A percentile compares a stretch with the other conserved stretches of the same genome.
These are phyloP conservation scores for Globisporangium heterothallicum DNA, from an alignment of 352 stramenopile species.

Conservation along the genomic window DNA sequence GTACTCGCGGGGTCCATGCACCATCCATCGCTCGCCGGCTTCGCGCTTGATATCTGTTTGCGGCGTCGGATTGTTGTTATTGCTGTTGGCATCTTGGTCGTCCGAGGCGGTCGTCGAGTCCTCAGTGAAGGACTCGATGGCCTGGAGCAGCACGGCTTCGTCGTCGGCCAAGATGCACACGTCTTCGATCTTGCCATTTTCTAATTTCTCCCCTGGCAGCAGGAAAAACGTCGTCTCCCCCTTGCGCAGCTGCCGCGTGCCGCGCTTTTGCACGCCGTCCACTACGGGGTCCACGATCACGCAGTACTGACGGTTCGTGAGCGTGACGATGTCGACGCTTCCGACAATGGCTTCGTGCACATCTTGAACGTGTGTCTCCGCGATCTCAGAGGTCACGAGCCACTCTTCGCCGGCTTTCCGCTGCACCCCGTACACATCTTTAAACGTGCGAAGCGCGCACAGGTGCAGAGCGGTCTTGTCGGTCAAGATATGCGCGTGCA, in stretches of 20 bases:
- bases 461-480: slow-evolving; percentile 61
- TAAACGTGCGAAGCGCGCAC: slow-evolving; percentile 63
- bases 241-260: slow-evolving; percentile 66
- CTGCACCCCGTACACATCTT: slow-evolving; percentile 62
- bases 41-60: slow-evolving; percentile 42
- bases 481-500: slow-evolving; percentile 62
- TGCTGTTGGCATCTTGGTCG: slow-evolving; percentile 8
- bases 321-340: slow-evolving; percentile 49
- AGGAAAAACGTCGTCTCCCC: slow-evolving; percentile 75
- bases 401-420: slow-evolving; percentile 76
- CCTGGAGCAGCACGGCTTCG: slow-evolving; percentile 73
- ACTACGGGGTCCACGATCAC: slow-evolving; percentile 72
- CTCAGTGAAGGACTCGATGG: slow-evolving; percentile 59
- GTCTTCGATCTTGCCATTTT: slow-evolving; percentile 58
- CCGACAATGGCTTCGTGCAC: slow-evolving; percentile 71
- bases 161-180: slow-evolving; percentile 68
- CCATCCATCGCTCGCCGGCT: slow-evolving; percentile 75
- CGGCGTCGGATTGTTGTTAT: slow-evolving; percentile 15
- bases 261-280: slow-evolving; percentile 56
- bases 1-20: slow-evolving; percentile 73
- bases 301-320: slow-evolving; percentile 81
- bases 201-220: slow-evolving; percentile 49
- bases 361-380: slow-evolving; percentile 73
- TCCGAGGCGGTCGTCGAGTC: slow-evolving; percentile 12
- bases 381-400: slow-evolving; percentile 64